A percentile compares a stretch with the other conserved stretches of the same genome.
phyloP scores from a whole-genome alignment of 148 eudicot species.

The Vaccinium vitisidaea region DNA sequence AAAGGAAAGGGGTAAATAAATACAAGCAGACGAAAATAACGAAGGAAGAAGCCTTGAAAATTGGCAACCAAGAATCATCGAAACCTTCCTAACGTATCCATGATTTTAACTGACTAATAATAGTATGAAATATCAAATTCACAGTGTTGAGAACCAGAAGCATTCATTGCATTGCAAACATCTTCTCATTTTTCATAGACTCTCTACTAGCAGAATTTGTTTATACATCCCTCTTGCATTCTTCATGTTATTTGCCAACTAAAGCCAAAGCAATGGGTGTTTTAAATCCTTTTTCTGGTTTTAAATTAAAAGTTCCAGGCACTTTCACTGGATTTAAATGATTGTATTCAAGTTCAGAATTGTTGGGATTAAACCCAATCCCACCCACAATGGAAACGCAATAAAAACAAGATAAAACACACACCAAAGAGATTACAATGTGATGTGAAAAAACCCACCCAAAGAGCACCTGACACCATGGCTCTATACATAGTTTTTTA shows the following conservation, averaged over 20 bases:
- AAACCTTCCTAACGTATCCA: background rate
- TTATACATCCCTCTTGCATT: background rate
- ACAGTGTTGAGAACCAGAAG: background rate
- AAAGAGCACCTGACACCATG: too few relatives aligned
- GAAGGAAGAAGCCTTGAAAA: background rate
- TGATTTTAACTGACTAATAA: background rate
- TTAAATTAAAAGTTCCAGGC: background rate
- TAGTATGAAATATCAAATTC: background rate
- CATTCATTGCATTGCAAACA: background rate
- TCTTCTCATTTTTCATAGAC: background rate
- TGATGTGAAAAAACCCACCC: too few relatives aligned
- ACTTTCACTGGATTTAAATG: background rate
- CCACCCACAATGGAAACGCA: too few relatives aligned
- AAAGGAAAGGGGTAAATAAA: background rate
- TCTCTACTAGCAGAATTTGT: background rate
- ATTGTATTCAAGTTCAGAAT: background rate
- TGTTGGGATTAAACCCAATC: too few relatives aligned
- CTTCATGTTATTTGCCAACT: background rate
- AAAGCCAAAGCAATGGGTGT: background rate
- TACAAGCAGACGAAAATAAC: background rate
- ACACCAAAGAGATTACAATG: too few relatives aligned
- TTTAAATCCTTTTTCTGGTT: background rate
- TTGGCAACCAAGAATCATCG: background rate
- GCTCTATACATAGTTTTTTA: too few relatives aligned
- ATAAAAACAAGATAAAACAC: too few relatives aligned